These are phyloP conservation scores for Aspergillus fischeri DNA, from an alignment of 2,329 filamentous ascomycete genomes.

Conservation along the genomic window DNA sequence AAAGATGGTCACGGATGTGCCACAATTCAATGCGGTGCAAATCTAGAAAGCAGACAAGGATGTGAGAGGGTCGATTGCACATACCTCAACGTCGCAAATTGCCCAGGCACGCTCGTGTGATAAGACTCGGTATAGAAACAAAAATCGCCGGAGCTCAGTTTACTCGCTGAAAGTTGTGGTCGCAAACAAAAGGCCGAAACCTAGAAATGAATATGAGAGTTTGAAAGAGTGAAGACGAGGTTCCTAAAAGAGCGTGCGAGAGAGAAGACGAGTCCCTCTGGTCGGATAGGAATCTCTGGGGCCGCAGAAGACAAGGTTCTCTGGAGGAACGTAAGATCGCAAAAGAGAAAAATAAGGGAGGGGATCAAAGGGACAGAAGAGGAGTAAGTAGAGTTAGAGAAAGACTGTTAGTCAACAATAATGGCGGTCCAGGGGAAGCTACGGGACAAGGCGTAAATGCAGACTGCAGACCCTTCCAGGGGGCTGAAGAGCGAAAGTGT, in stretches of 20 bases:
- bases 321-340: conserved; percentile 14
- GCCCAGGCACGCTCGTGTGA: conserved; percentile 21
- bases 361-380: conserved; percentile 20
- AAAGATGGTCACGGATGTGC: background rate
- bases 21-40: background rate
- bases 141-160: conserved; percentile 2
- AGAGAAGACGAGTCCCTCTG: conserved; percentile 37
- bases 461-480: conserved; percentile 10
- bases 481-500: conserved; percentile 3
- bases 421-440: conserved; percentile 12
- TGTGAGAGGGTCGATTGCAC: conserved; percentile 10
- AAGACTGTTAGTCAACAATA: background rate
- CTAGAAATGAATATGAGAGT: conserved; percentile 7
- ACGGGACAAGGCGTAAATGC: conserved; percentile 3
- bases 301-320: conserved; percentile 17
- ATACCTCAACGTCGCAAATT: conserved; percentile 27
- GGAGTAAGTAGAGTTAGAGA: conserved; percentile 14
- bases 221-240: conserved; percentile 24
- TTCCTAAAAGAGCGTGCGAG: conserved; percentile 39
- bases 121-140: conserved; percentile 24
- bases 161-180: background rate
- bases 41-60: background rate
- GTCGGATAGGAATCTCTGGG: conserved; percentile 37
- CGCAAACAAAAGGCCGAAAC: conserved; percentile 5
- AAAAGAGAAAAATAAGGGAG: conserved; percentile 23